Evolutionary conservation across 83 land plant species (phyloP).

Genomic region (Thuja plicata): DNA sequence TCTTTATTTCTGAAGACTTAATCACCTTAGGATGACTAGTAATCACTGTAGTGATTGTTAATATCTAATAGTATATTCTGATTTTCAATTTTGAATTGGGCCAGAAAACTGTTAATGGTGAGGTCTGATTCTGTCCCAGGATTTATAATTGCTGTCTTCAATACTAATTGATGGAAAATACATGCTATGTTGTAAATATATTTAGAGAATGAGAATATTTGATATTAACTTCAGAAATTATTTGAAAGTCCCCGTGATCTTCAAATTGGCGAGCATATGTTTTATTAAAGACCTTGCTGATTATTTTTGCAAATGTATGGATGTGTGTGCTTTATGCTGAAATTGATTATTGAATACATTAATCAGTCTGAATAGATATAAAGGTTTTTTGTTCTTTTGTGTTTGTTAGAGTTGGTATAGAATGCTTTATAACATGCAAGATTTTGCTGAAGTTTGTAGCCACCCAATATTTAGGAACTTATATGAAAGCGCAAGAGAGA

Average conservation of each 20-base stretch:
- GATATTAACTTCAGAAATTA: background rate
- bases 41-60: background rate
- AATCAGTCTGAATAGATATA: background rate
- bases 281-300: background rate
- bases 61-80: background rate
- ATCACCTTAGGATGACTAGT: background rate
- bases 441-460: too few relatives aligned
- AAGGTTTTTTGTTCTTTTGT: background rate
- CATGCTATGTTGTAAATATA: background rate
- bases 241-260: background rate
- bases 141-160: background rate
- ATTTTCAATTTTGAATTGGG: background rate
- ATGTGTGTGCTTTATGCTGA: background rate
- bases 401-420: too few relatives aligned
- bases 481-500: too few relatives aligned
- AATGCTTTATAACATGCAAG: too few relatives aligned
- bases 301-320: background rate
- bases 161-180: background rate
- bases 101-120: background rate
- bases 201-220: background rate
- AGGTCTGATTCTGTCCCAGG: background rate
- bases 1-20: background rate
- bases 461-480: too few relatives aligned
- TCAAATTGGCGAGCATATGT: background rate
- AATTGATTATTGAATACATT: background rate